These are phyloP conservation scores for Pholiota microspora DNA, from an alignment of 768 basidiomycete species.

Conservation along the genomic window DNA sequence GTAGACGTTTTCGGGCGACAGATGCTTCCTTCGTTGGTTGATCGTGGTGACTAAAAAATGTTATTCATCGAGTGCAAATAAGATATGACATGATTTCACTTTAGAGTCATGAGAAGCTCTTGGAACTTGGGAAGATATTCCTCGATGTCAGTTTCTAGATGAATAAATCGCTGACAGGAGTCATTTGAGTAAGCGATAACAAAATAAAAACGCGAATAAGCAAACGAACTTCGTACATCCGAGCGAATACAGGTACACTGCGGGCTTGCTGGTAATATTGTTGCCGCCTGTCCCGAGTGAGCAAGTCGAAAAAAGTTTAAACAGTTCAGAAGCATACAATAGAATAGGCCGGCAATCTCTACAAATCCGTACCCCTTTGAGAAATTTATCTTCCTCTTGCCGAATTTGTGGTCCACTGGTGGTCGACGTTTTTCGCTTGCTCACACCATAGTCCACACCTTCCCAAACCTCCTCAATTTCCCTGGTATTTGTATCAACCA, in stretches of 20 bases:
- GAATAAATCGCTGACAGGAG: slow-evolving; percentile 55
- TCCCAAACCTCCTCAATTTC: slow-evolving; percentile 83
- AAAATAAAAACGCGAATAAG: background rate
- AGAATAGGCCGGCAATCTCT: slow-evolving; percentile 77
- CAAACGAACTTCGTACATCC: slow-evolving; percentile 64
- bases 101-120: slow-evolving; percentile 73
- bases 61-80: too few species aligned
- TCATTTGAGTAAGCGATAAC: background rate
- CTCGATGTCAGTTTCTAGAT: slow-evolving; percentile 87
- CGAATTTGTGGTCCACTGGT: slow-evolving; percentile 36
- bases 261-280: slow-evolving; percentile 71
- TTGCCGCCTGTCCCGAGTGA: slow-evolving; percentile 52
- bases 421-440: slow-evolving; percentile 37
- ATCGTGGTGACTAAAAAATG: slow-evolving; percentile 31
- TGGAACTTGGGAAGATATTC: slow-evolving; percentile 85
- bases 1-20: slow-evolving; percentile 71
- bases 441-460: slow-evolving; percentile 82
- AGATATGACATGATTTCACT: too few species aligned
- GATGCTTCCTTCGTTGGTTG: slow-evolving; percentile 68
- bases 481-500: slow-evolving; percentile 78
- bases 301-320: slow-evolving; percentile 2
- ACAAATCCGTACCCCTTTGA: slow-evolving; percentile 89
- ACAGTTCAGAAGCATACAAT: slow-evolving; percentile 48
- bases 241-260: slow-evolving; percentile 58
- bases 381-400: slow-evolving; percentile 72